Evolutionary conservation across 805 yeast species (phyloP), one percentile per base, ranked within the genome.

Genomic region (Ogataea salicorniae): DNA sequence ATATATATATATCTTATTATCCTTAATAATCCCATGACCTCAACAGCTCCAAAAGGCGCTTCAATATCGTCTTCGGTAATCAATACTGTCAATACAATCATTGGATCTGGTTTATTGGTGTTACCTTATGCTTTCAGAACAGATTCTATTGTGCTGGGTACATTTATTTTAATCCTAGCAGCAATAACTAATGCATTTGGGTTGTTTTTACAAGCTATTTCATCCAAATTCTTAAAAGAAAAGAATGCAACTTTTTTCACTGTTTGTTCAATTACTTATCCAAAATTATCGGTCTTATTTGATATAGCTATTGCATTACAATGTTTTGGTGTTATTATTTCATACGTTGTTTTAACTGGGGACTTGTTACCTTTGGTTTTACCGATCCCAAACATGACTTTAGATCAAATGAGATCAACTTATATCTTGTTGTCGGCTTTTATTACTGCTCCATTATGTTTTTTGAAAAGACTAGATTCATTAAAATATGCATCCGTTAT

Each of bases 41-140:
- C 31, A 9, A 26, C 31, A 26, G 31, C 31, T 11, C 9, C 31
- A 26, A 26, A 26, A 26, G 61, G 63, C 5, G 86, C 87, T 3
- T 72, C 84, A 13, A 67, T 74, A 23, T 50, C 60, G 1, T 83
- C 91, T 1, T 84, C 92, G 2, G 68, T 79, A 16, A 71, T 85
- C 45, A 84, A 83, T 64, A 70, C 87, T 36, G 75, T 83, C 46
- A 87, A 87, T 67, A 86, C 94, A 23, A 84, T 87, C 46, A 75
- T 87, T 13, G 95, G 95, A 6, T 89, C 94, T 0, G 95, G 95
- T 1, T 70, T 85, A 38, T 72, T 86, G 22, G 88, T 91, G 14
- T 78, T 86, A 69, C 91, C 94, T 0, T 81, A 73, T 51, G 87
- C 89, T 1, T 81, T 84, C 66, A 73, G 75, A 46, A 75, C 84